Evolutionary conservation across 208 protist species (phyloP).

Genomic region (Leishmania gerbilli): DNA sequence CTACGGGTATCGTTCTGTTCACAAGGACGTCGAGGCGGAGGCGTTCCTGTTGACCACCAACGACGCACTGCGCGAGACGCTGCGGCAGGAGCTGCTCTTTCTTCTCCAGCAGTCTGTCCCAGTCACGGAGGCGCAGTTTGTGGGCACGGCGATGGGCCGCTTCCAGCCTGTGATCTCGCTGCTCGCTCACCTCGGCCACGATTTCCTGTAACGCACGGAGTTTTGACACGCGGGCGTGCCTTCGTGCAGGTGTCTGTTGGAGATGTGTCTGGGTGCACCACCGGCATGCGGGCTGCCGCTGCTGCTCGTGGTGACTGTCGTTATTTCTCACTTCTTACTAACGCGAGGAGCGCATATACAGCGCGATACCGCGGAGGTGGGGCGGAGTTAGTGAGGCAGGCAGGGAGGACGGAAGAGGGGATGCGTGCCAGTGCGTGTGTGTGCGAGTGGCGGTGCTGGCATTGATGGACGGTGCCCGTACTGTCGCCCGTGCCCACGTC

Average conservation of each 20-base stretch:
- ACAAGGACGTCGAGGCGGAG: slow-evolving; percentile 85
- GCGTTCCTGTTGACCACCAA: slow-evolving; percentile 68
- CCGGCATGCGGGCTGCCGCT: background rate
- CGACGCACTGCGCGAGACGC: slow-evolving; percentile 44
- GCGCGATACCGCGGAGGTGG: background rate
- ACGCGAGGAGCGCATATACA: background rate
- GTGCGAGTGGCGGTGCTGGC: background rate
- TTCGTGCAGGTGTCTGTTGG: background rate
- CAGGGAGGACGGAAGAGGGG: background rate
- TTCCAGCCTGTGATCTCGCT: slow-evolving; percentile 83
- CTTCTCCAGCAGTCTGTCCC: slow-evolving; percentile 51
- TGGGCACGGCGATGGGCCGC: slow-evolving; percentile 47
- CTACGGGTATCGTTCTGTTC: slow-evolving; percentile 84
- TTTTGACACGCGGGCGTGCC: no score
- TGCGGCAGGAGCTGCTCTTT: slow-evolving; percentile 64
- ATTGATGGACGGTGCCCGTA: background rate
- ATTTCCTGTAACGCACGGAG: slow-evolving; percentile 53
- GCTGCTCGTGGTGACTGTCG: background rate
- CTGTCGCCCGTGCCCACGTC: background rate
- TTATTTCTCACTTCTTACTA: no score
- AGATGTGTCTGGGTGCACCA: background rate
- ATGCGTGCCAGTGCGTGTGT: background rate
- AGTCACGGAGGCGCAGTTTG: slow-evolving; percentile 61
- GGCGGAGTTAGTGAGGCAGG: background rate
- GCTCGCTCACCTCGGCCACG: slow-evolving; percentile 70